A percentile compares a stretch with the other conserved stretches of the same genome.
phyloP scores from a whole-genome alignment of 805 yeast species.

The Zygotorulaspora florentina region DNA sequence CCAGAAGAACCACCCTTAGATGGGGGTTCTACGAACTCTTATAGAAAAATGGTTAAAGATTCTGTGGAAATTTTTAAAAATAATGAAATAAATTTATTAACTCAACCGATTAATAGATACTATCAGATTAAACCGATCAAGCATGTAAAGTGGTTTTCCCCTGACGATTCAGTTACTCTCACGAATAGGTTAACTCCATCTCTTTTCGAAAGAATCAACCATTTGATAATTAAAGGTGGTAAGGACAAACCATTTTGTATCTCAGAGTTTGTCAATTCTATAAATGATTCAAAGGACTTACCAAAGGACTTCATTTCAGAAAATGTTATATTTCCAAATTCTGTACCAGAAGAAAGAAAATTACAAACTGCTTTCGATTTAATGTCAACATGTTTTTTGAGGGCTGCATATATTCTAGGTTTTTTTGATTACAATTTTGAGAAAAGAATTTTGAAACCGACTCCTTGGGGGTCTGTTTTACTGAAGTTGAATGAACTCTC shows the following conservation, averaged over 20 bases:
- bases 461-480: conserved; percentile 50
- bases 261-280: conserved; percentile 24
- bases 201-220: conserved; percentile 40
- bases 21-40: conserved; percentile 54
- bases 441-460: conserved; percentile 38
- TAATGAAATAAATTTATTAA: conserved; percentile 59
- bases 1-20: conserved; percentile 65
- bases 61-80: conserved; percentile 50
- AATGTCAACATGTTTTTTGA: conserved; percentile 50
- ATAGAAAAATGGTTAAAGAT: conserved; percentile 48
- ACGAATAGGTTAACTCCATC: conserved; percentile 55
- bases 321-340: conserved; percentile 31
- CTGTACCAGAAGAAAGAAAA: conserved; percentile 29
- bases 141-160: conserved; percentile 53
- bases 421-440: conserved; percentile 40
- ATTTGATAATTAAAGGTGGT: conserved; percentile 32
- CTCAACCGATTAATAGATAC: conserved; percentile 74
- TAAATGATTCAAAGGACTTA: conserved; percentile 32
- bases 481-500: conserved; percentile 33
- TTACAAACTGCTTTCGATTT: conserved; percentile 49
- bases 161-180: conserved; percentile 37
- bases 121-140: conserved; percentile 69
- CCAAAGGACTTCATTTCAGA: conserved; percentile 32
- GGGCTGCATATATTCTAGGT: conserved; percentile 51
- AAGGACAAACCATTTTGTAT: conserved; percentile 29